phyloP scores from a whole-genome alignment of 1,139 yeast genomes.

The Casaregolazyma suthepensis region DNA sequence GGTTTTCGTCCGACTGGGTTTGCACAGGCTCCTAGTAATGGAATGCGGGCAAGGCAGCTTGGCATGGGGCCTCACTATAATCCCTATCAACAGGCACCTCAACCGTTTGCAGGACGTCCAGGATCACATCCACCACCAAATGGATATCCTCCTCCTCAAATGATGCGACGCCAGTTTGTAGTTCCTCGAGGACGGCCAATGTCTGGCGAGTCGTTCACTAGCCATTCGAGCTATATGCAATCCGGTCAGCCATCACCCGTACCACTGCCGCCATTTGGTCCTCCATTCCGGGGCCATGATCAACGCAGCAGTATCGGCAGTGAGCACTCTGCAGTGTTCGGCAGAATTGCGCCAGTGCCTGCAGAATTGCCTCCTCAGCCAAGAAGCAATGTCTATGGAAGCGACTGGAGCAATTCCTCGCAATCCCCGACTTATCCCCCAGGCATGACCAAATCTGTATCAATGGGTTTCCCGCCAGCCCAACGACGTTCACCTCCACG shows the following conservation, averaged over 20 bases:
- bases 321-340: conserved; percentile 1
- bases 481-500: background rate
- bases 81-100: background rate
- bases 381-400: conserved; percentile 5
- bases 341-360: background rate
- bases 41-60: background rate
- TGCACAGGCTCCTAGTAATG: background rate
- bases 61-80: background rate
- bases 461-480: background rate
- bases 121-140: background rate
- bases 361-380: background rate
- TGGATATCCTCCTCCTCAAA: background rate
- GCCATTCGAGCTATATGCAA: conserved; percentile 1
- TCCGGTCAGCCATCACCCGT: conserved; percentile 1
- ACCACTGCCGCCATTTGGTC: conserved; percentile 5
- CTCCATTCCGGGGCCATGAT: background rate
- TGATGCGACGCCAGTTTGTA: conserved; percentile 7
- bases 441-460: background rate
- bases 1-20: background rate
- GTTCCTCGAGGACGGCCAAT: conserved; percentile 4
- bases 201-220: conserved; percentile 1
- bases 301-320: conserved; percentile 1
- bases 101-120: background rate
- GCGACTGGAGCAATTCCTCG: conserved; percentile 3
- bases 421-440: background rate